Base-by-base conservation (phyloP, 768 basidiomycete genomes). In the Psilocybe azurescens region DNA sequence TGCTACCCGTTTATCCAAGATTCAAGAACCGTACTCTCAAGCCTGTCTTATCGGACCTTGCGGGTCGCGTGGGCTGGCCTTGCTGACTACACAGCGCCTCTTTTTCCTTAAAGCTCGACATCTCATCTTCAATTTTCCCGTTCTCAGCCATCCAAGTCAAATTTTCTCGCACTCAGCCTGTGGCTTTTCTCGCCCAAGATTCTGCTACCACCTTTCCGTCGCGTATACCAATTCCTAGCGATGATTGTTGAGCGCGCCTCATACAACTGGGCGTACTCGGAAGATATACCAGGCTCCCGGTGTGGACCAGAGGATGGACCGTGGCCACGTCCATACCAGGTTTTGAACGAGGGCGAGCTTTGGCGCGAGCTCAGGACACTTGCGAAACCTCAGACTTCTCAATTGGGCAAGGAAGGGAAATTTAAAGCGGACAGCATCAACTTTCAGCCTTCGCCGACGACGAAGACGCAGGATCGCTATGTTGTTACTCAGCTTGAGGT, bases 281-380 rank as follows among this genome's bases (percentile, higher is more conserved):
- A 87, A 60, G 88, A 89, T 65, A 86, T 88, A 10, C 86, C 85
- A 20, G 87, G 88, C 13, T 81, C 83, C 32, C 77, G 88, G 36
- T 86, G 86, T 69, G 84, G 80, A 5, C 84, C 87, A 50, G 85
- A 88, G 61, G 88, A 89, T 47, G 87, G 83, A 4, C 84, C 84
- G 38, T 89, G 87, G 87, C 88, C 88, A 5, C 82, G 85, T 54
- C 72, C 84, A 9, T 89, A 86, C 67, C 79, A 80, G 58, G 75
- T 81, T 20, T 78, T 89, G 14, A 73, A 77, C 18, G 78, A 83
- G 48, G 65, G 77, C n/a, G 82, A 84, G 47, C 74, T 89, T 11
- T 87, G 84, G 86, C 71, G 79, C 11, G 81, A 82, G 63, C 74
- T 89, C 44, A 72, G 78, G 33, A 73, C 75, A 14, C 72, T 86